Evolutionary conservation across 2,329 filamentous ascomycete genomes (phyloP).

Genomic region (Cercospora citrullina): DNA sequence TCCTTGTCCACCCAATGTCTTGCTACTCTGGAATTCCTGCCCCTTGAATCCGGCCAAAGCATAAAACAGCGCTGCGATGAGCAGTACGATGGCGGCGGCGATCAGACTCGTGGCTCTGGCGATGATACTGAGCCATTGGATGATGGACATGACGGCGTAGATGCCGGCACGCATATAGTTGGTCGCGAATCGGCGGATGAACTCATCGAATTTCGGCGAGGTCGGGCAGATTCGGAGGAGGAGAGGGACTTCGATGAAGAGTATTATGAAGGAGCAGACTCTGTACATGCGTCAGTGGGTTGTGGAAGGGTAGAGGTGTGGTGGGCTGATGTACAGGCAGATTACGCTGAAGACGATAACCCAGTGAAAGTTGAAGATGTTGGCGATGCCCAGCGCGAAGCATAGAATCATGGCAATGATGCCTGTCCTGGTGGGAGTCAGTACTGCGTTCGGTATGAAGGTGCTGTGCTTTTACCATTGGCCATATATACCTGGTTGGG

Average conservation of each 20-base stretch:
- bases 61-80: slow-evolving; percentile 79
- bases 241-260: slow-evolving; percentile 74
- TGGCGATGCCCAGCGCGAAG: slow-evolving; percentile 67
- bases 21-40: slow-evolving; percentile 86
- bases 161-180: slow-evolving; percentile 95
- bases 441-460: not conserved
- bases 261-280: slow-evolving; percentile 51
- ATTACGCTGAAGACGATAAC: slow-evolving; percentile 62
- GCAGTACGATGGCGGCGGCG: slow-evolving; percentile 78
- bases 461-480: slow-evolving; percentile 57
- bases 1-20: slow-evolving; percentile 90
- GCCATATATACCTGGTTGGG: slow-evolving; percentile 61
- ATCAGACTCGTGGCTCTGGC: slow-evolving; percentile 69
- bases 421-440: slow-evolving; percentile 47
- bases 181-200: slow-evolving; percentile 88
- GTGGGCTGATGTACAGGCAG: slow-evolving; percentile 46
- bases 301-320: not conserved
- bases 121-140: slow-evolving; percentile 83
- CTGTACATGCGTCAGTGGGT: slow-evolving; percentile 33
- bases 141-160: slow-evolving; percentile 74
- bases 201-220: slow-evolving; percentile 79
- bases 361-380: slow-evolving; percentile 63
- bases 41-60: slow-evolving; percentile 74
- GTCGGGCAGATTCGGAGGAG: slow-evolving; percentile 97
- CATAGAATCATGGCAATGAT: slow-evolving; percentile 65